Base-by-base conservation (phyloP, 2,329 filamentous ascomycete genomes). In the Penicillium italicum region DNA sequence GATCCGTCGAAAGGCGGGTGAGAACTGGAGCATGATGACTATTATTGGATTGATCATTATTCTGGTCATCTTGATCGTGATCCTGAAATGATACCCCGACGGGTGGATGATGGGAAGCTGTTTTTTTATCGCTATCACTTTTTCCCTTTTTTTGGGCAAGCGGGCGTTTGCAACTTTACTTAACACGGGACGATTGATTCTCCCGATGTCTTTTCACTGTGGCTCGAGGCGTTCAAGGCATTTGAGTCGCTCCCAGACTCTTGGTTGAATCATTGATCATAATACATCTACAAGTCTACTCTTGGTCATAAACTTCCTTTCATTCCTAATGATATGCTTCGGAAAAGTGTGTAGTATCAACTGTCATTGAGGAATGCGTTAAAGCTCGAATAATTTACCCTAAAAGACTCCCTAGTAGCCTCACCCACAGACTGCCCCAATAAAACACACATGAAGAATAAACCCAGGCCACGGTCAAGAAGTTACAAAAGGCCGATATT, bases 21-120 rank as follows among this genome's bases (percentile, higher is more conserved):
- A 96, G 69, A 94, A 93, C 73, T 90, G 88, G 83, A 91, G 93
- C 76, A 86, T 94, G 85, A 87, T 85, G 54, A 82, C 87, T 28
- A 90, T 95, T 56, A 85, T 97, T 62, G 82, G 87, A 18, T 76
- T 96, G 70, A 94, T 97, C 64, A 82, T 95, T 48, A 81, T 96
- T 11, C 74, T 97, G 65, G 81, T 96, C 5, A 75, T 97, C 66
- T 73, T 96, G 66, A 95, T 97, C 76, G 83, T 88, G 24, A 84
- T 96, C 43, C 71, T 92, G 74, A 94, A 94, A 76, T 92, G 74
- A 73, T 64, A 41, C 34, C 36, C 22, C 18, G 31, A 20, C 36
- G 24, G 38, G 34, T 43, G 5, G 31, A 31, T 28, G 33, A 10
- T 30, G 48, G 8, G n/a, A 11, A 46, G 30, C 44, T 30, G 40